Base-by-base conservation (phyloP, 306 rosid species). In the Luffa acutangula region DNA sequence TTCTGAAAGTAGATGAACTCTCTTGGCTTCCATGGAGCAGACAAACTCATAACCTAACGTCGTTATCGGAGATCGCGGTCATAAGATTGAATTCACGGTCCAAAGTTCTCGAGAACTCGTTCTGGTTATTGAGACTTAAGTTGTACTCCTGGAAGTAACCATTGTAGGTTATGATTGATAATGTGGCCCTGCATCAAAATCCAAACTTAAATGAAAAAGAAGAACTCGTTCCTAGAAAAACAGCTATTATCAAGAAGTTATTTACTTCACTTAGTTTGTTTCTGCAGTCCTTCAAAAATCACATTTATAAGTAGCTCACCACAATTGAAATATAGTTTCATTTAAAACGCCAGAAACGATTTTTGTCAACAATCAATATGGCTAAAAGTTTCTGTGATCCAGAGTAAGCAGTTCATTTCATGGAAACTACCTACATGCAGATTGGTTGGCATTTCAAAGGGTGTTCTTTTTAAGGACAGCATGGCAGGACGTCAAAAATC, bases 121-220 rank as follows among this genome's bases (percentile, higher is more conserved):
- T 90, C 46, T 84, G 90, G 52, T 87, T 78, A 70, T 86, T 89
- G 79, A 92, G 80, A 58, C 81, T 89, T 49, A 94, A 43, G 82
- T 76, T 86, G 89, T 92, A 94, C 86, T 94, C 97, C 57, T 84
- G 89, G 81, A 92, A 90, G 85, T 86, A 82, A 48, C 98, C 98
- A 71, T 87, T 87, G 82, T 80, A 91, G 82, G 89, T 85, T 79
- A 95, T 83, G 74, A 91, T 89, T 59, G 87, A 87, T 82, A 95
- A 49, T 21, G 86, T 91, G 78, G 86, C 92, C 91, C 97, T 92
- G 90, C 7, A 66, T 66, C 11, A 85, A 85, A 86, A 39, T 37
- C 14, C 49, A 65, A 18, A 65, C 17, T 65, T 1, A 7, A 15
- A 65, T 65, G 45, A 36, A 18, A 52, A 52, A 36, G 58, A 33